Evolutionary conservation across 306 rosid species (phyloP), one percentile per base, ranked within the genome.

Genomic region (Trifolium repens): DNA sequence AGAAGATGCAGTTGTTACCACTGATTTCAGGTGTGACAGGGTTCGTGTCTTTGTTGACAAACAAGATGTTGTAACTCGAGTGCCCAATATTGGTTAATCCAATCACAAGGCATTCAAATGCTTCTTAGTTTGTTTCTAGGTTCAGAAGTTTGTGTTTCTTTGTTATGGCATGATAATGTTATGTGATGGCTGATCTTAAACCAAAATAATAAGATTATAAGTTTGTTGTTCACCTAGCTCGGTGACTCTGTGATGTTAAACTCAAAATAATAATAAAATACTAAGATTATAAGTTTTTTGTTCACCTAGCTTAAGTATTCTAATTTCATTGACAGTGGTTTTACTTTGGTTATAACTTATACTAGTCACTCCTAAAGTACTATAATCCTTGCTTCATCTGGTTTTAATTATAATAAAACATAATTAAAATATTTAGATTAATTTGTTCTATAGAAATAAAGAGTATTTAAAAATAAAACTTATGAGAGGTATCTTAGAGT

Each of bases 11-110:
- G 0, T n/a, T 8, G 78, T 86, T 16, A 83, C 86, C 10, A 0
- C 4, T 4, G 91, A 88, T 65, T 83, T 83, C 22, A 71, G 87
- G 15, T 79, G 85, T 22, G 87, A 85, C 67, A 78, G 96, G 67
- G 92, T 88, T 67, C 79, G 91, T 0, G 77, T 90, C 40, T 88
- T 86, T 76, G 84, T 87, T 19, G 46, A 83, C 65, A 34, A 63
- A 17, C 37, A 65, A 4, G 57, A 68, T 12, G 15, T 66, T 62
- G 85, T 90, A 9, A 59, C 78, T 15, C 72, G 55, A 6, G 86
- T 81, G n/a, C 93, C 93, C 5, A 26, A 0, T 19, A 86, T 85
- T 78, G 89, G 87, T 60, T 83, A 77, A 82, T n/a, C 40, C 26
- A 67, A 44, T 46, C 4, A 68, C 3, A 13, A 52, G 46, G 11